A percentile compares a stretch with the other conserved stretches of the same genome.
Conservation (phyloP, 257 asterid species). For the Solanum verrucosum region DNA sequence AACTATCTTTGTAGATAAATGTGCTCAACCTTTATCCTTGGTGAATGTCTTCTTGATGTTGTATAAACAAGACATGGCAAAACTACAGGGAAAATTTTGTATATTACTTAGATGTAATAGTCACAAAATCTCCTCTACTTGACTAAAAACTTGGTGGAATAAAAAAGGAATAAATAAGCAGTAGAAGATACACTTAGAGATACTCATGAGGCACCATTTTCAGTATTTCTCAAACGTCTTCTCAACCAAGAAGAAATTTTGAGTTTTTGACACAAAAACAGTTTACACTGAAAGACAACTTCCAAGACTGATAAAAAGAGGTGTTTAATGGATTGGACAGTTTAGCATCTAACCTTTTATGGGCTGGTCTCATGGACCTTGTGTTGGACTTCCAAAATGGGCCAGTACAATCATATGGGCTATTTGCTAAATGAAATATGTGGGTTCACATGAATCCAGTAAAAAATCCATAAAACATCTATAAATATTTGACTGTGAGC, state of each 20-base stretch:
- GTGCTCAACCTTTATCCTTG: neutral
- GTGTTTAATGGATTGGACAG: neutral
- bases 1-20: neutral
- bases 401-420: neutral
- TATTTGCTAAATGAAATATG: neutral
- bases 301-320: neutral
- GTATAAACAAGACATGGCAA: neutral
- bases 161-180: neutral
- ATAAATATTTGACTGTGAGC: neutral
- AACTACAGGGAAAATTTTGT: neutral
- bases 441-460: neutral
- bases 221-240: neutral
- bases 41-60: neutral
- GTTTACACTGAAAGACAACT: no score
- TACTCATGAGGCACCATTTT: neutral
- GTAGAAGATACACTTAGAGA: neutral
- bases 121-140: neutral
- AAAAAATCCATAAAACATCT: neutral
- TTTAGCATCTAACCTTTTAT: neutral
- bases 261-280: neutral
- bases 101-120: neutral
- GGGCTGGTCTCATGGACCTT: neutral
- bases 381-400: neutral
- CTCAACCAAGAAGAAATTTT: neutral
- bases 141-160: neutral